phyloP scores from a whole-genome alignment of 768 basidiomycete species.

The Boletus reticuloceps region DNA sequence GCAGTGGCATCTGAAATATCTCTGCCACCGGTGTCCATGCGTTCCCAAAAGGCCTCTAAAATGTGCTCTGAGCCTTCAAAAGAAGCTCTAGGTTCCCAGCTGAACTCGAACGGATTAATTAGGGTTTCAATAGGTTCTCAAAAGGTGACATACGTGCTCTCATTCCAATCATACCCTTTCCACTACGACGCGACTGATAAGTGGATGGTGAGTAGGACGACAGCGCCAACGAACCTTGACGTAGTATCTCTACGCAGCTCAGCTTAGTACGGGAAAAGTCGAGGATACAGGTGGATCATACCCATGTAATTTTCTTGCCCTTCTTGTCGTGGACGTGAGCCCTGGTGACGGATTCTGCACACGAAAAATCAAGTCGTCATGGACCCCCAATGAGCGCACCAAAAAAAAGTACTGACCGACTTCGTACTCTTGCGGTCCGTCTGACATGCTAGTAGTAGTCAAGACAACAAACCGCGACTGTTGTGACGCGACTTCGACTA shows the following conservation, averaged over 20 bases:
- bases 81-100: conserved; percentile 68
- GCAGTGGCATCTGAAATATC: conserved; percentile 46
- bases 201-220: not conserved
- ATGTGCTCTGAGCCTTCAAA: conserved; percentile 59
- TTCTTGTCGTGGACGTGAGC: conserved; percentile 50
- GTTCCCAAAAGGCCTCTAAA: conserved; percentile 37
- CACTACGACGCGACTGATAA: conserved; percentile 39
- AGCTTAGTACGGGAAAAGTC: conserved; percentile 10
- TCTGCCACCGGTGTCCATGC: conserved; percentile 36
- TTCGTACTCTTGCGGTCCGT: conserved; percentile 55
- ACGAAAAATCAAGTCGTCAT: conserved; percentile 1
- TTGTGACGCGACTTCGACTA: not conserved
- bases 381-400: not conserved
- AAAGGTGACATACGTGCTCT: conserved; percentile 52
- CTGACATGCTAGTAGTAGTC: conserved; percentile 26
- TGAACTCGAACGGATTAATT: conserved; percentile 25
- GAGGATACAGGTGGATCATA: conserved; percentile 25
- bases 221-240: conserved; percentile 47
- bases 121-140: not conserved
- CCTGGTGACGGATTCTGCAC: conserved; percentile 48
- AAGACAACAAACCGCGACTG: conserved; percentile 3
- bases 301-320: conserved; percentile 51
- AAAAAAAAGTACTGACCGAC: conserved; percentile 48
- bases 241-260: conserved; percentile 45
- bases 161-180: conserved; percentile 54